Evolutionary conservation across 345 rosid genomes (phyloP).

Genomic region (Bretschneidera sinensis): DNA sequence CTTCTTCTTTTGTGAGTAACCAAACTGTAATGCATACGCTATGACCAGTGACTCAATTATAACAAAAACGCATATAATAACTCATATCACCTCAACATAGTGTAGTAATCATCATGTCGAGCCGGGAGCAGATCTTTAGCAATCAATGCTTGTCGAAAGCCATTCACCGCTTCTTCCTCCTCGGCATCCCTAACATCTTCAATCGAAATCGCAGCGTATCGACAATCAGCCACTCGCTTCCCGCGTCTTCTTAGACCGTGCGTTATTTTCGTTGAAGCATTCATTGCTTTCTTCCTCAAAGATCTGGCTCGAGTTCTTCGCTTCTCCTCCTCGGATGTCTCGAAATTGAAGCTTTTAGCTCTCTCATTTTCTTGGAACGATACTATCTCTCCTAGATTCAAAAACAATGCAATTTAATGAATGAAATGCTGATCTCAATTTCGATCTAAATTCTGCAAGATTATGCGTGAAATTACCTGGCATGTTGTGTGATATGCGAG

Average conservation of each 20-base stretch:
- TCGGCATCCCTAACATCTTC: conserved; percentile 77
- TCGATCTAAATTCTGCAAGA: conserved; percentile 10
- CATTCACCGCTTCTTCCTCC: conserved; percentile 70
- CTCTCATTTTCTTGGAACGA: conserved; percentile 39
- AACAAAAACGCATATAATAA: too few relatives aligned
- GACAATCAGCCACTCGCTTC: conserved; percentile 55
- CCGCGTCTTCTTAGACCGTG: conserved; percentile 69
- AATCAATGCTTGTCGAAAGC: conserved; percentile 59
- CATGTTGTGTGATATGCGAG: conserved; percentile 26
- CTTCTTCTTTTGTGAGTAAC: too few relatives aligned
- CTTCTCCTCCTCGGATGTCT: conserved; percentile 59
- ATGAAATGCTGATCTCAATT: too few relatives aligned
- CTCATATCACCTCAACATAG: conserved; percentile 62
- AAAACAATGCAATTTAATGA: background rate
- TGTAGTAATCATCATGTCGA: conserved; percentile 83
- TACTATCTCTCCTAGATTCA: conserved; percentile 34
- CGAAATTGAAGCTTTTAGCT: conserved; percentile 43
- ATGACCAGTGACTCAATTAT: too few relatives aligned
- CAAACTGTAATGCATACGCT: too few relatives aligned
- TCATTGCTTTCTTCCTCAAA: conserved; percentile 72
- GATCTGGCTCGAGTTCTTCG: conserved; percentile 50
- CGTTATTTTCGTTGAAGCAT: conserved; percentile 64
- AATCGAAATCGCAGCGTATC: conserved; percentile 44
- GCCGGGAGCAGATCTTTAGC: conserved; percentile 61
- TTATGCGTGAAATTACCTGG: conserved; percentile 33